These are phyloP conservation scores for Fusarium sp. DNA, from an alignment of 2,329 filamentous ascomycete genomes.

Conservation along the genomic window DNA sequence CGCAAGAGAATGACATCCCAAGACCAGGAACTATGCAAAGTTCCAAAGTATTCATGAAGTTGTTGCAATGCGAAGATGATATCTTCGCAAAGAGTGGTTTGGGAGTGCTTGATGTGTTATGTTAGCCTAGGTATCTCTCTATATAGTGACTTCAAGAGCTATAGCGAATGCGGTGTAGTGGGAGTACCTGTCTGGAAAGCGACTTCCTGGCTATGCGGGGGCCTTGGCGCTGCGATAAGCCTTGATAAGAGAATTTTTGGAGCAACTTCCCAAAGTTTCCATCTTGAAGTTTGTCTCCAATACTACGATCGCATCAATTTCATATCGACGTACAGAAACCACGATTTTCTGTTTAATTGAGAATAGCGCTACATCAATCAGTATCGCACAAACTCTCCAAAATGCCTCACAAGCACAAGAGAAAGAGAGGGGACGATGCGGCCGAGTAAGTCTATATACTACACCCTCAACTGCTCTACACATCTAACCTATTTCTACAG, in stretches of 20 bases:
- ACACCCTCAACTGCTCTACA: not conserved
- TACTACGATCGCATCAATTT: not conserved
- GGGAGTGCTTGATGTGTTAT: no score
- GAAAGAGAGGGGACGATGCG: conserved; percentile 66
- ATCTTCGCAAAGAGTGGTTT: not conserved
- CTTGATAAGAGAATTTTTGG: conserved; percentile 48
- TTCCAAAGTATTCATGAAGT: not conserved
- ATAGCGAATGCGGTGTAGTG: not conserved
- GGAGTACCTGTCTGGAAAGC: not conserved
- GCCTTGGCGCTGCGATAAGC: conserved; percentile 24
- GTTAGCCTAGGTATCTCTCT: not conserved
- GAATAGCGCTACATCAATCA: rapidly evolving
- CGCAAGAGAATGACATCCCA: no score
- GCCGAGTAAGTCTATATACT: conserved; percentile 35
- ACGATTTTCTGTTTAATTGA: no score
- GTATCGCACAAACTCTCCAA: not conserved
- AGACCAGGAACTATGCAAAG: not conserved
- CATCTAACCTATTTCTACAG: conserved; percentile 50
- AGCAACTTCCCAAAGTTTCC: conserved; percentile 14
- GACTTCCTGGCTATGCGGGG: not conserved
- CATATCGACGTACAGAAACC: not conserved
- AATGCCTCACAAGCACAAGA: conserved; percentile 92
- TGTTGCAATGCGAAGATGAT: not conserved
- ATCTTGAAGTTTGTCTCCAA: conserved; percentile 9
- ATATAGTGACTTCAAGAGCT: not conserved